These are phyloP conservation scores for Capsella bursapastoris DNA, from an alignment of 345 rosid genomes.

Conservation along the genomic window DNA sequence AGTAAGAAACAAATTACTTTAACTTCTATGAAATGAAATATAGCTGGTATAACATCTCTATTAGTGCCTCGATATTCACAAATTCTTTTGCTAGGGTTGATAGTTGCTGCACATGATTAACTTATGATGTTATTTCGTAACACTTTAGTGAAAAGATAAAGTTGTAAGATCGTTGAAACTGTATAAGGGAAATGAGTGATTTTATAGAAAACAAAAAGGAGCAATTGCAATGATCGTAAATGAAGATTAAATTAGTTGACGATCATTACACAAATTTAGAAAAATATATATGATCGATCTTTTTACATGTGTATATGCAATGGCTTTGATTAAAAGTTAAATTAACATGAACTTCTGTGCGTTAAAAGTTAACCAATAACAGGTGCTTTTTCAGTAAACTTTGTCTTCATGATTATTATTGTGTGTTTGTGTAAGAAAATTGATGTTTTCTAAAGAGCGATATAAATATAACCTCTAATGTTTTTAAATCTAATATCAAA, in stretches of 20 bases:
- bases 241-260: slow-evolving; percentile 32
- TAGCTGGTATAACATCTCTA: neutral
- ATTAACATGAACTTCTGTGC: slow-evolving; percentile 32
- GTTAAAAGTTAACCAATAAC: slow-evolving; percentile 16
- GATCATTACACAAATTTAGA: slow-evolving; percentile 21
- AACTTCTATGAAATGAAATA: no score
- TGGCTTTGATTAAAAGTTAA: slow-evolving; percentile 9
- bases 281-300: neutral
- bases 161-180: slow-evolving; percentile 33
- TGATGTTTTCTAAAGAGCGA: no score
- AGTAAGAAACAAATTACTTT: neutral
- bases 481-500: no score
- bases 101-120: slow-evolving; percentile 43
- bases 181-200: slow-evolving; percentile 38
- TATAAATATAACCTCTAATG: no score
- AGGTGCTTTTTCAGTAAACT: slow-evolving; percentile 13
- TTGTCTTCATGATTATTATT: neutral
- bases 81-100: slow-evolving; percentile 29
- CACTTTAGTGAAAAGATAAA: slow-evolving; percentile 37
- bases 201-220: slow-evolving; percentile 45
- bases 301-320: slow-evolving; percentile 10
- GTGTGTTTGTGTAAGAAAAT: no score
- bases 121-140: slow-evolving; percentile 40
- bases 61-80: slow-evolving; percentile 33
- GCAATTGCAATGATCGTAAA: slow-evolving; percentile 32